Base-by-base conservation (phyloP, 2,329 filamentous ascomycete genomes). In the Trichoderma koningiopsis region DNA sequence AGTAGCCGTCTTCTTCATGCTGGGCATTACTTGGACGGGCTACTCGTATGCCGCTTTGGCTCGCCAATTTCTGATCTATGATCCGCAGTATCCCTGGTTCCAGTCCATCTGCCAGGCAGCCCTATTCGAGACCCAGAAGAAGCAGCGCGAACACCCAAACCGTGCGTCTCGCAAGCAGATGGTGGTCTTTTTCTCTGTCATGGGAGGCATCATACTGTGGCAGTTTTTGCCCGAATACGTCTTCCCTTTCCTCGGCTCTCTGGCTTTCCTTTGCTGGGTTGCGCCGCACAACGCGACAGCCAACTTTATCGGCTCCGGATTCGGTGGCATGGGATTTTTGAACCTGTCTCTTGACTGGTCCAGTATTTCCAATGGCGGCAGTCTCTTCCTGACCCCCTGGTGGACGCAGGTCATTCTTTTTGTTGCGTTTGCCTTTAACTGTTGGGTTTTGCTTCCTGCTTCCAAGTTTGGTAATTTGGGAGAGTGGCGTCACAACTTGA, bases 261-360 rank as follows among this genome's bases (percentile, higher is more conserved):
- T 89, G 8, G 86, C 87, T 2, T 88, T 89, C 62, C 80, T 89
- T 5, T 90, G 88, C 77, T 89, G 87, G 87, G 86, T 90, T 2
- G 87, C 87, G 2, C 87, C 87, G 1, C 81, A 81, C 19, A 89
- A 88, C 72, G 76, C 81, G 2, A 81, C 84, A 0, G 87, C 86
- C 70, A 90, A 89, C 73, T 90, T 89, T 72, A 78, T 89, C 22
- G 87, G 87, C 1, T 83, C 84, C 5, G 87, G 87, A 0, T 82
- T 88, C n/a, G 87, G 87, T 4, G 87, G 87, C 5, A 88, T 89
- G 85, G 87, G 86, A 0, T 84, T 89, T 70, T 76, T 89, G 47
- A 89, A 89, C 69, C 77, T 89, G 1, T 85, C 84, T 1, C 77
- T 89, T 22, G 85, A 89, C 72, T 89, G 87, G 87, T 87, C 87